A percentile compares a stretch with the other conserved stretches of the same genome.
phyloP scores from a whole-genome alignment of 73 alveolate genomes.

The Stentor coeruleus region DNA sequence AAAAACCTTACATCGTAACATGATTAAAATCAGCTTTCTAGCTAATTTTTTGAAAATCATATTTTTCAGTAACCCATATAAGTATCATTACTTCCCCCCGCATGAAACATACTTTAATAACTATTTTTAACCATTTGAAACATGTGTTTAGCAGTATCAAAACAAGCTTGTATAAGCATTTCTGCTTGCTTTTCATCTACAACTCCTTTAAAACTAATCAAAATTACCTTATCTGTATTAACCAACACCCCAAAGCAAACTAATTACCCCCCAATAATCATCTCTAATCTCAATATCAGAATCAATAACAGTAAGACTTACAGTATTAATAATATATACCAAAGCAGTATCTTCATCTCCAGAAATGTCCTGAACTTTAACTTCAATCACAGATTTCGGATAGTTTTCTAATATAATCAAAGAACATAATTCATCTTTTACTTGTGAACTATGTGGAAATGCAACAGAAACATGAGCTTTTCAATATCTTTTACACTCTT shows the following conservation, averaged over 20 bases:
- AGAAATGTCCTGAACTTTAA: background rate
- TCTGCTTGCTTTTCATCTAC: background rate
- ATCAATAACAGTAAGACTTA: background rate
- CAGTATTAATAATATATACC: background rate
- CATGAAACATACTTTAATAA: too few species aligned
- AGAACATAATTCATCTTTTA: background rate
- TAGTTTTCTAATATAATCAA: background rate
- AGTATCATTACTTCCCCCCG: too few species aligned
- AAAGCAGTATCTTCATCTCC: background rate
- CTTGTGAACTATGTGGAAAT: background rate
- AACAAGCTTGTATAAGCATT: background rate
- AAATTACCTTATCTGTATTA: background rate
- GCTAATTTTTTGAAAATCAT: too few species aligned
- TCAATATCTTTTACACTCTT: background rate
- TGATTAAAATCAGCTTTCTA: too few species aligned
- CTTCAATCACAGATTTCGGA: slow-evolving; percentile 2
- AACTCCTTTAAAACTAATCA: background rate
- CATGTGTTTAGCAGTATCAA: background rate
- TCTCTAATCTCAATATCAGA: slow-evolving; percentile 18
- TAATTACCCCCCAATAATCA: too few species aligned
- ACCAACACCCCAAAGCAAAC: slow-evolving; percentile 1
- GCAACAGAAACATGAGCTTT: background rate
- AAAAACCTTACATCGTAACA: too few species aligned
- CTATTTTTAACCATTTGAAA: background rate
- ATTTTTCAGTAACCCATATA: too few species aligned